Base-by-base conservation (phyloP, 176 grass and related monocot species). In the Paspalum vaginatum region DNA sequence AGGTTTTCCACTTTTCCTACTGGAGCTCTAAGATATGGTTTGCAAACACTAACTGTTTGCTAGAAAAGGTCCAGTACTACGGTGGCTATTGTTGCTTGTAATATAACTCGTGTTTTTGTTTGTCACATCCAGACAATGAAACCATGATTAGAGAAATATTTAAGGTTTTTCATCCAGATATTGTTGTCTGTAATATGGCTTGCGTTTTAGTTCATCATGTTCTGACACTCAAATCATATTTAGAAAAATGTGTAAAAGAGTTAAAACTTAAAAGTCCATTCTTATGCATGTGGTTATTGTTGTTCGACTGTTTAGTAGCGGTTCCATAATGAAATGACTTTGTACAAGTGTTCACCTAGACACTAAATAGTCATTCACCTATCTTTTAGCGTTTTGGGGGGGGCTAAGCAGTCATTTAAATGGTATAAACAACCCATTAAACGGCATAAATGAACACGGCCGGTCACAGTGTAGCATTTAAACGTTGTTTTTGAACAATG, bases 61-160 rank as follows among this genome's bases (percentile, higher is more conserved):
- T 51, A 9, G 6, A 59, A 73, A 49, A 44, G 9, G 8, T 70
- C 44, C 27, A 10, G 50, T 55, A 38, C 16, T 75, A 49, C 55
- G 1, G 67, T 16, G 7, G 38, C 2, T 60, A 58, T 58, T 78
- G 41, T 52, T 41, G 27, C 11, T 21, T 74, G 8, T 79, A 82
- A 65, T 72, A 58, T 77, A 57, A 9, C 26, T 72, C 70, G 13
- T 77, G 32, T 39, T 76, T 11, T 52, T 49, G 53, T 24, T 82
- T 38, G 10, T 15, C 56, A 46, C 24, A 24, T 70, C 55, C 9
- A 17, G 8, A 58, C 51, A 81, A 73, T 50, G 18, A 74, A 62
- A 21, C 27, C 18, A 11, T 21, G 72, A 26, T 74, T 70, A 40
- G 20, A 11, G 32, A 20, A 39, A 57, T 9, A 25, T 11, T 24